These are phyloP conservation scores for Paracoccidioides lutzii DNA, from an alignment of 2,329 filamentous ascomycete genomes.

Conservation along the genomic window DNA sequence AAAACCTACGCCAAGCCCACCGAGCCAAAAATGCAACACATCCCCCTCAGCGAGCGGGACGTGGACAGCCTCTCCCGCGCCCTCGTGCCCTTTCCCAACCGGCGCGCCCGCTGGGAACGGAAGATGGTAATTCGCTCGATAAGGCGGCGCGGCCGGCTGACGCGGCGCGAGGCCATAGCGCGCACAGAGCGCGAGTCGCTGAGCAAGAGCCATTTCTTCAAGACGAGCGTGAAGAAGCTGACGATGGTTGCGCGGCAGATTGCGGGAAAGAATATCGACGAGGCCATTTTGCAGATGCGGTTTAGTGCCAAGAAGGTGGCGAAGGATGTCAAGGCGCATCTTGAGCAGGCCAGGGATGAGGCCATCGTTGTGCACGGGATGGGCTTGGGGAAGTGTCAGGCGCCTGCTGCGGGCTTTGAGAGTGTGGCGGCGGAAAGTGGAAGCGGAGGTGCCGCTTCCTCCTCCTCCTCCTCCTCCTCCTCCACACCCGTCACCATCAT, in stretches of 20 bases:
- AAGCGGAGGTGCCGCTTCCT: neutral
- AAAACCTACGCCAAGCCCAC: conserved; percentile 6
- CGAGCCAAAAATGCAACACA: conserved; percentile 1
- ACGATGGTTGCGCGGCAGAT: conserved; percentile 78
- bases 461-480: neutral
- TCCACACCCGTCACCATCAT: conserved; percentile 3
- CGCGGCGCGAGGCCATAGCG: conserved; percentile 53
- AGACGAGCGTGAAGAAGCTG: conserved; percentile 86
- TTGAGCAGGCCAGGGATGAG: conserved; percentile 68
- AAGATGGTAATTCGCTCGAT: conserved; percentile 73
- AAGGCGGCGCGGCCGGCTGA: conserved; percentile 52
- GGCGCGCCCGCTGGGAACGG: conserved; percentile 63
- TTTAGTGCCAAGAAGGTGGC: conserved; percentile 92
- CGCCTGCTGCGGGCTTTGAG: conserved; percentile 1
- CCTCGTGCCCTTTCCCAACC: conserved; percentile 62
- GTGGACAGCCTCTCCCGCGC: conserved; percentile 46
- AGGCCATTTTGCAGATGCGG: conserved; percentile 87
- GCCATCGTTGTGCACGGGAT: conserved; percentile 73
- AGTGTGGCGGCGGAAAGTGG: conserved; percentile 5
- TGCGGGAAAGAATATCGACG: conserved; percentile 80
- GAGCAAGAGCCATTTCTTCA: conserved; percentile 56
- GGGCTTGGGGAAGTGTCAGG: conserved; percentile 45
- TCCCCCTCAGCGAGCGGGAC: conserved; percentile 29
- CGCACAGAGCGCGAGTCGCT: conserved; percentile 48
- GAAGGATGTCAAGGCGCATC: conserved; percentile 61